Conservation (phyloP, 768 basidiomycete species). For the Lactarius sanguifluus region DNA sequence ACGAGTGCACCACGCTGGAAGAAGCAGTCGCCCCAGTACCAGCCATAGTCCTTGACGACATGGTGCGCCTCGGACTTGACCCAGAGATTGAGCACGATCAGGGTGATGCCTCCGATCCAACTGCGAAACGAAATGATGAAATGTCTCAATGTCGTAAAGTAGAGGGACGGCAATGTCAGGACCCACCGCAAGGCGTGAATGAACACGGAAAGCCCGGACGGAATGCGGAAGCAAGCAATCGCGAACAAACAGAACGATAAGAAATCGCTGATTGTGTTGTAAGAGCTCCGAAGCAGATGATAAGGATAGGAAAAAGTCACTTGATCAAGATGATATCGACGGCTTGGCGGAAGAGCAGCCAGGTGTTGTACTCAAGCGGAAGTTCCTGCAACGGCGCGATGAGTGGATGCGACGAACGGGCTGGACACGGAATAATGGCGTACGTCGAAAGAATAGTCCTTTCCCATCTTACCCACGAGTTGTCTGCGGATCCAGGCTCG, state of each 20-base stretch:
- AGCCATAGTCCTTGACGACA: conserved; percentile 97
- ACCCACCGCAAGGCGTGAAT: conserved; percentile 77
- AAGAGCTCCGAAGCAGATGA: not conserved
- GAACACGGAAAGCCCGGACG: conserved; percentile 65
- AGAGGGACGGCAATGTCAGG: not conserved
- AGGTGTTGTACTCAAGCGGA: conserved; percentile 92
- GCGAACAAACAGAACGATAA: conserved; percentile 94
- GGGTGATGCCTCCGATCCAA: conserved; percentile 81
- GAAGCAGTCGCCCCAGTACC: conserved; percentile 96
- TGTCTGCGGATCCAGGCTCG: conserved; percentile 85
- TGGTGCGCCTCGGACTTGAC: conserved; percentile 97
- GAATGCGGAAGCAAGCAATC: conserved; percentile 87
- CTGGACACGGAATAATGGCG: conserved; percentile 34
- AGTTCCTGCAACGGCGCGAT: conserved; percentile 55
- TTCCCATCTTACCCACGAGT: conserved; percentile 89
- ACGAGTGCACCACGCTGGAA: conserved; percentile 91
- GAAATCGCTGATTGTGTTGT: conserved; percentile 67
- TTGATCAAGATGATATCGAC: conserved; percentile 97
- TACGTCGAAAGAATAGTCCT: conserved; percentile 91
- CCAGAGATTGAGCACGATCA: conserved; percentile 97
- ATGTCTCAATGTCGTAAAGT: conserved; percentile 15
- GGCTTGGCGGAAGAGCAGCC: conserved; percentile 93
- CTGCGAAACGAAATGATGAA: conserved; percentile 38
- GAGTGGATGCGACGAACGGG: conserved; percentile 13
- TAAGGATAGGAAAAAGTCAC: conserved; percentile 44